These are phyloP conservation scores for Penicillium sp. DNA, from an alignment of 2,329 filamentous ascomycete species.

Conservation along the genomic window DNA sequence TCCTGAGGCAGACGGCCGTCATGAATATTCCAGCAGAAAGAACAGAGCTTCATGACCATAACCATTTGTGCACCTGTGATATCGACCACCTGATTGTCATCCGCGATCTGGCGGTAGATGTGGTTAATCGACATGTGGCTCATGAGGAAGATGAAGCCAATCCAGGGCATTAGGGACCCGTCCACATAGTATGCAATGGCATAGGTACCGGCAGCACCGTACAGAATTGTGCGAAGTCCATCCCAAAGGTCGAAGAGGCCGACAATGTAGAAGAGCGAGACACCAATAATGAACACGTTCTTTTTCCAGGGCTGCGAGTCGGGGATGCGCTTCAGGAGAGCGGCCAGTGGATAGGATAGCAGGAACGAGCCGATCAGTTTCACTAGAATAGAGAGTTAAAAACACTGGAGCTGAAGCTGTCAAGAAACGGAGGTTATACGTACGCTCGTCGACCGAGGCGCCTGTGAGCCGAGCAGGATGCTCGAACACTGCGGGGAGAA, in stretches of 20 bases:
- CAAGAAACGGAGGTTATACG: constrained; percentile 13
- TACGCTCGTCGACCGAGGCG: constrained; percentile 68
- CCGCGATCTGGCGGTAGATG: constrained; percentile 74
- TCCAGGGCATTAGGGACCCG: constrained; percentile 96
- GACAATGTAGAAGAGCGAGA: constrained; percentile 87
- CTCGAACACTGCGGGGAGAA: constrained; percentile 58
- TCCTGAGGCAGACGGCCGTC: constrained; percentile 81
- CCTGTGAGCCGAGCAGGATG: constrained; percentile 62
- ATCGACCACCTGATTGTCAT: constrained; percentile 72
- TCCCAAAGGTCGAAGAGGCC: constrained; percentile 92
- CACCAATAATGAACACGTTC: constrained; percentile 81
- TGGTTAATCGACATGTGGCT: constrained; percentile 92
- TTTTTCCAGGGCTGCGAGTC: constrained; percentile 82
- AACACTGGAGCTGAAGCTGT: neutral
- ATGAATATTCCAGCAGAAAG: constrained; percentile 98
- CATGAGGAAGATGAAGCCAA: constrained; percentile 93
- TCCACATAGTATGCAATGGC: constrained; percentile 80
- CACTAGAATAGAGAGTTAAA: constrained; percentile 59
- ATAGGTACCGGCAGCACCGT: constrained; percentile 81
- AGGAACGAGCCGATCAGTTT: constrained; percentile 92
- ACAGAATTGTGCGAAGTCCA: constrained; percentile 76
- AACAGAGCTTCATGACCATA: constrained; percentile 92
- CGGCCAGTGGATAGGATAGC: constrained; percentile 89
- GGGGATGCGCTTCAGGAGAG: constrained; percentile 83
- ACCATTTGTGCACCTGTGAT: constrained; percentile 98